Evolutionary conservation across 2,329 filamentous ascomycete species (phyloP), one percentile per base, ranked within the genome.

Genomic region (Fusarium mangiferae): DNA sequence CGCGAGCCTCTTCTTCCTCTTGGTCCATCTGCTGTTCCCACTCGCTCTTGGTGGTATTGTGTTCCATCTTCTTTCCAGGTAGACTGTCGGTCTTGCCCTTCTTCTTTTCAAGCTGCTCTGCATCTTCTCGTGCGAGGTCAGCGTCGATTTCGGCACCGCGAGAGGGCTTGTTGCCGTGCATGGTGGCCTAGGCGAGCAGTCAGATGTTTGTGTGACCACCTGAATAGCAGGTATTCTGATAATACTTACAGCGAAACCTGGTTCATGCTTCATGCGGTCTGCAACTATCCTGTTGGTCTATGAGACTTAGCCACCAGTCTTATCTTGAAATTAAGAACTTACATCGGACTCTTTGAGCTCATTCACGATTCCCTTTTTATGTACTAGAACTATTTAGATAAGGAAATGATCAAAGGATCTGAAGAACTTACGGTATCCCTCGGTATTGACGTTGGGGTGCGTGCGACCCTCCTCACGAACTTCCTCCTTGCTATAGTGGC

Each of bases 141-240:
- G 62, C 62, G 24, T 74, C 71, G 18, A 74, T 42, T 28, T 63
- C 22, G 9, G 71, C 70, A 2, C 71, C 71, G 3, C 54, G 54
- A 5, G 71, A 74, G 13, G 71, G 71, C 11, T 61, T 56, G 15
- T 74, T 68, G 15, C 71, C 67, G 20, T 74, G 71, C 66, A 74
- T 61, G 6, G 46, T 68, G 35, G 70, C 71, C 71, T 74, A 4
- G 15, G 5, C 13, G 11, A 4, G 17, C 7, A 8, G 13, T 59
- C 8, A 51, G n/a, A 17, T 13, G 24, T 12, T 36, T 24, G 2
- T 5, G 4, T 6, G 2, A 5, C 7, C 14, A 6, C 5, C 7
- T 44, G 38, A 6, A 7, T 24, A 6, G 17, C 11, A 22, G 2
- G 1, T 7, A 20, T 6, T 30, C 1, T 18, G 10, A 2, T 8